Evolutionary conservation across 1,284 basidiomycete genomes (phyloP), one percentile per base, ranked within the genome.

Genomic region (Heterobasidion annosum): DNA sequence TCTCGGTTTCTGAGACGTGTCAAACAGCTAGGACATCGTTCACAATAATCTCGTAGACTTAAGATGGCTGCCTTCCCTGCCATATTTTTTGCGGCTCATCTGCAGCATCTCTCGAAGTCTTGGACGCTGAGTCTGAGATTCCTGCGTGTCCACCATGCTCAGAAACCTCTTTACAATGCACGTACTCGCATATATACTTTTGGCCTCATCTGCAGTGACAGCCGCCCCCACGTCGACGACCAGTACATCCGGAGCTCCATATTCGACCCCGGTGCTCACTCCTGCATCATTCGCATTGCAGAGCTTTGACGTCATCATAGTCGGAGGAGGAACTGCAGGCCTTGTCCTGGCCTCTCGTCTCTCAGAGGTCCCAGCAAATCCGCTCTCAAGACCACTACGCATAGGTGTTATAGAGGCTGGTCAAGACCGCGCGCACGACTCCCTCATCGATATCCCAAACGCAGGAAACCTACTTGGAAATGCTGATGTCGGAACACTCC

Each of bases 351-450:
- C 57, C 7, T 54, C 57, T 54, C 57, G 57, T 37, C 57, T 58
- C 48, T 57, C 57, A 12, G 54, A 57, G 18, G 19, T 33, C 8
- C 42, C 46, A 3, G 10, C 4, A 32, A 55, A 54, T 4, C 40
- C 55, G 49, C n/a, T n/a, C 4, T 4, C 37, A n/a, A n/a, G 3
- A 40, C n/a, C 37, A 40, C n/a, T 40, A n/a, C 50, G 50, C 35
- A 52, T 58, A 34, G 57, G 57, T 10, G 53, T 57, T 44, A 58
- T 58, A 19, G 56, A 58, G 18, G 57, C 56, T 18, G 57, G 56
- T 13, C 46, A 49, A 44, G 51, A 58, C 35, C 56, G 58, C 48
- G 56, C 57, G 5, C 47, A 58, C 16, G 57, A 58, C 19, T 43
- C 52, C 32, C 56, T 57, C 50, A 58, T 58, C 44, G 53, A 58